phyloP scores from a whole-genome alignment of 2,329 filamentous ascomycete genomes.

The Diaporthe helianthi region DNA sequence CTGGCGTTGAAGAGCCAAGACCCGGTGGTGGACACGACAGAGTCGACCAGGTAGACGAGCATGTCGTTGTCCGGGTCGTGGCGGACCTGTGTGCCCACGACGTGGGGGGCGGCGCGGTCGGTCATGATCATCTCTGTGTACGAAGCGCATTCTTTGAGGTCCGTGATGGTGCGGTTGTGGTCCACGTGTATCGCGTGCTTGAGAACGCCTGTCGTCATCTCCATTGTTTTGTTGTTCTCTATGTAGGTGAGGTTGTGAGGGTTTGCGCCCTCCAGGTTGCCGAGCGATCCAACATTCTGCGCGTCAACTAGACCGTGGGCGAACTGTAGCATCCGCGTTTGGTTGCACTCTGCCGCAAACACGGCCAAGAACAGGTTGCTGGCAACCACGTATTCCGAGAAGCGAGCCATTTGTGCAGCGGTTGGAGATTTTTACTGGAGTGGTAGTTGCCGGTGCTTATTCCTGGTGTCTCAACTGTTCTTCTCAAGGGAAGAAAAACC shows the following conservation, averaged over 20 bases:
- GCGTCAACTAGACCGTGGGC: constrained; percentile 22
- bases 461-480: neutral
- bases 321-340: constrained; percentile 11
- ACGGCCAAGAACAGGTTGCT: neutral
- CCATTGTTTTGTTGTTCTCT: constrained; percentile 42
- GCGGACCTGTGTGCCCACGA: constrained; percentile 36
- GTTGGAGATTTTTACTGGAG: neutral
- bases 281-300: constrained; percentile 12
- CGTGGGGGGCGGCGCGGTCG: constrained; percentile 22
- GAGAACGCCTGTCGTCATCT: constrained; percentile 40
- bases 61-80: constrained; percentile 25
- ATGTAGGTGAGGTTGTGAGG: constrained; percentile 40
- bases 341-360: constrained; percentile 3
- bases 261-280: neutral
- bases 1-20: constrained; percentile 46
- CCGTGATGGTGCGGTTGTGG: constrained; percentile 40
- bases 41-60: constrained; percentile 40
- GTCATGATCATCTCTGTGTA: constrained; percentile 29
- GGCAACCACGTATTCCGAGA: neutral
- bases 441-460: neutral
- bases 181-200: constrained; percentile 39
- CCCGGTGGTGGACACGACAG: constrained; percentile 43
- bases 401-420: neutral
- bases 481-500: neutral
- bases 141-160: constrained; percentile 7